Percentiles rank a stretch among this genome's conserved stretches.
These are phyloP conservation scores for Tricholoma bakamatsutake DNA, from an alignment of 768 basidiomycete genomes.

Conservation along the genomic window DNA sequence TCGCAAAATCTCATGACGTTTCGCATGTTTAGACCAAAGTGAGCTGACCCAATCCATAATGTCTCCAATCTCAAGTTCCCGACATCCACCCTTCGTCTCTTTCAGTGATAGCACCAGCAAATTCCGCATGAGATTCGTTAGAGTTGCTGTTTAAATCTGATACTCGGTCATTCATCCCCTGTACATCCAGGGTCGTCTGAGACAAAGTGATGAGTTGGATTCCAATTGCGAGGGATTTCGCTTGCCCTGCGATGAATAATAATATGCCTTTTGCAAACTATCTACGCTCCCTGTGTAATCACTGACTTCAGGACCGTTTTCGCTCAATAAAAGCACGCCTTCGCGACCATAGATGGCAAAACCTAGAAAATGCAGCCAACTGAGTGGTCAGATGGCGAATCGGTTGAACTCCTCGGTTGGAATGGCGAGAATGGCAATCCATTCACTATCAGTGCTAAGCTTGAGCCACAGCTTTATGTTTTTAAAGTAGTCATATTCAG, in stretches of 20 bases:
- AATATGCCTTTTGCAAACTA: conserved; percentile 4
- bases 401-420: conserved; percentile 6
- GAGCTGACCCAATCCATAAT: neutral
- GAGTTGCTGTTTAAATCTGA: neutral
- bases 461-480: neutral
- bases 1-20: neutral
- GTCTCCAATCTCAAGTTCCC: neutral
- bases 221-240: neutral
- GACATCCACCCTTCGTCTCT: conserved; percentile 4
- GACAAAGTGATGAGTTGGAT: neutral
- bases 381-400: conserved; percentile 12
- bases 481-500: neutral
- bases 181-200: conserved; percentile 8
- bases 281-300: conserved; percentile 8
- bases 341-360: conserved; percentile 12
- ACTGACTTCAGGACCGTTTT: conserved; percentile 10
- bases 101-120: conserved; percentile 3
- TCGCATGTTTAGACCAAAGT: neutral
- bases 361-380: conserved; percentile 13
- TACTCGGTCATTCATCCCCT: conserved; percentile 5
- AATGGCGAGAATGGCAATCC: conserved; percentile 7
- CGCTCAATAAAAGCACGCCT: conserved; percentile 4
- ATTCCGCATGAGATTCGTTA: conserved; percentile 2
- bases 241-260: conserved; percentile 9
- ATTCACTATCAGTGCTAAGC: neutral